Evolutionary conservation across 768 basidiomycete genomes (phyloP), one percentile per base, ranked within the genome.

Genomic region (Russula griseocarnosa): DNA sequence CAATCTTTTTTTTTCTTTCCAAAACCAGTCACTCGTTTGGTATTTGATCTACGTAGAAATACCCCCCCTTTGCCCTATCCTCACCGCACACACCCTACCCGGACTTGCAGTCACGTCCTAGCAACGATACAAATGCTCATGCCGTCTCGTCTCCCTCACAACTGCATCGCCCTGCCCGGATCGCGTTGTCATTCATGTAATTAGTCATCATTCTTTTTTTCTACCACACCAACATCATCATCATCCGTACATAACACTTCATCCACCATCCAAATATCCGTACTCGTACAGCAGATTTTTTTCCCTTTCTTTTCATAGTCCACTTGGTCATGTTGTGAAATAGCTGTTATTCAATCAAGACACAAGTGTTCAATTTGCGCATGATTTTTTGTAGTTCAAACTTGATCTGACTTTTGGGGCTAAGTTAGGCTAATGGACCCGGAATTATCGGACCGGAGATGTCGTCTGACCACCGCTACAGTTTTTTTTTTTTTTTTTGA

Each of bases 301-400:
- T 38, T 57, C 6, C 11, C 38, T 53, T 54, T 53, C 47, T 34
- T 59, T 59, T 28, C 22, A 47, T 42, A n/a, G 44, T 49, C n/a
- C n/a, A 6, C 20, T 49, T 49, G 49, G 49, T 50, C 63, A 30
- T 60, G 58, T 65, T 65, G 58, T 65, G 58, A 65, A 65, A 13
- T 60, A 65, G 63, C 32, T 55, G 28, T 65, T 55, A 24, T 16
- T 22, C 24, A 18, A 38, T 49, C 40, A 54, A 55, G 54, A 7
- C 60, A 61, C 30, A 44, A 53, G 22, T 50, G 49, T 50, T 50
- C 24, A 26, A 1, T 14, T 14, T 14, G 24, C 22, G 24, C 24
- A 5, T 14, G n/a, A 49, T 49, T 24, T 20, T 46, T 32, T n/a
- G n/a, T n/a, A n/a, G n/a, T n/a, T n/a, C n/a, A n/a, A n/a, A n/a